A percentile compares a stretch with the other conserved stretches of the same genome.
Conservation (phyloP, 139 green algal genomes). For the Penium margaritaceum region DNA sequence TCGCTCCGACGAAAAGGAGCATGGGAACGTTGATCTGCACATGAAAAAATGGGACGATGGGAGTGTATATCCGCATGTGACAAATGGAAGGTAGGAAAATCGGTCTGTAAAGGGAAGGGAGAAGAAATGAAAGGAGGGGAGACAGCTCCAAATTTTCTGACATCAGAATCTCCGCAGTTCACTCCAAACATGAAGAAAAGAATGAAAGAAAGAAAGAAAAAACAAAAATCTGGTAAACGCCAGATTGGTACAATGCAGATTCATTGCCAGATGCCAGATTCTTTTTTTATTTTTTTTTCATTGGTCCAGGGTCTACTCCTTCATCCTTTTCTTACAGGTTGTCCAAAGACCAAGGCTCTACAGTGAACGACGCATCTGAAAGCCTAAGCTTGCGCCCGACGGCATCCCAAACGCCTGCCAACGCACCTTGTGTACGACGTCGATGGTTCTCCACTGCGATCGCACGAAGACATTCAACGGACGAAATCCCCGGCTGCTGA, state of each 20-base stretch:
- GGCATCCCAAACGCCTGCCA: not conserved
- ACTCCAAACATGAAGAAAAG: no score
- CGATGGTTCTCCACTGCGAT: conserved; percentile 73
- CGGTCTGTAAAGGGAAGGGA: no score
- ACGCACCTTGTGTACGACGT: conserved; percentile 45
- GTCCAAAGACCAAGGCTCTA: no score
- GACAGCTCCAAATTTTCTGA: no score
- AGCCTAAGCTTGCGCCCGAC: not conserved
- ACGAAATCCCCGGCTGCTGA: conserved; percentile 41
- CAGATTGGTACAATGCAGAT: not conserved
- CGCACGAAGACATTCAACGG: conserved; percentile 76
- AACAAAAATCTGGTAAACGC: not conserved
- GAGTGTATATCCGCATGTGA: no score
- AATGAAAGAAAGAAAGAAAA: no score
- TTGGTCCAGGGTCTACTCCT: not conserved
- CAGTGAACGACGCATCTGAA: not conserved
- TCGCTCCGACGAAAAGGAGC: conserved; percentile 15
- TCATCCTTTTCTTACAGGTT: no score
- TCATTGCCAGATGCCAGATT: not conserved
- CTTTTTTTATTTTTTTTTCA: not conserved
- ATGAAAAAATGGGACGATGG: no score
- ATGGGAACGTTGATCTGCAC: conserved; percentile 21
- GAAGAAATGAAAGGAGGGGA: no score
- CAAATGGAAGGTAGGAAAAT: no score
- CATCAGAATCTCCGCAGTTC: no score